These are phyloP conservation scores for Xylaria bambusicola DNA, from an alignment of 495 filamentous ascomycete species.

Conservation along the genomic window DNA sequence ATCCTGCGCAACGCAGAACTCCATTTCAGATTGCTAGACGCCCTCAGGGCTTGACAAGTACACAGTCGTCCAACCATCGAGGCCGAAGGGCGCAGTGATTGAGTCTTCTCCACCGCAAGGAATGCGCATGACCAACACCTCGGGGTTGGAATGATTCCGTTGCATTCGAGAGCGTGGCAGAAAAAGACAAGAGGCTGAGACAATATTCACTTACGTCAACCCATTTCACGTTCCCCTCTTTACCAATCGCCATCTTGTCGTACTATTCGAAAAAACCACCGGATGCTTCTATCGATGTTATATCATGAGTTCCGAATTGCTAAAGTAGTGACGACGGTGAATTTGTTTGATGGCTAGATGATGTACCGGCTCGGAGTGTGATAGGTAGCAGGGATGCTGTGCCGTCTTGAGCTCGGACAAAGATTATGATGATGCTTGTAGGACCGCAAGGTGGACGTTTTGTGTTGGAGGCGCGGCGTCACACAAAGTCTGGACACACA, in stretches of 20 bases:
- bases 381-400: background rate
- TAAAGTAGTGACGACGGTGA: background rate
- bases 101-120: no score
- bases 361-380: background rate
- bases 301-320: conserved; percentile 23
- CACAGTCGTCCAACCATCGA: no score
- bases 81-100: no score
- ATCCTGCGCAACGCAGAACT: no score
- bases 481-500: background rate
- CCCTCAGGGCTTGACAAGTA: no score
- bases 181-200: conserved; percentile 7
- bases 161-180: background rate
- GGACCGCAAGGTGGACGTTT: conserved; percentile 5
- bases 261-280: conserved; percentile 17
- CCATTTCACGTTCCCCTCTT: conserved; percentile 66
- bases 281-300: conserved; percentile 14
- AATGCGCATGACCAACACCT: no score
- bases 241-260: conserved; percentile 42
- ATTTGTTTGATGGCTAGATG: background rate
- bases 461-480: conserved; percentile 8
- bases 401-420: background rate
- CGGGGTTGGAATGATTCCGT: no score
- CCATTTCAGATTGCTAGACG: no score
- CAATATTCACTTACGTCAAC: conserved; percentile 59
- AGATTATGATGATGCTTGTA: background rate